A percentile compares a stretch with the other conserved stretches of the same genome.
Conservation (phyloP, 2,329 filamentous ascomycete species). For the Polytolypa hystricis region DNA sequence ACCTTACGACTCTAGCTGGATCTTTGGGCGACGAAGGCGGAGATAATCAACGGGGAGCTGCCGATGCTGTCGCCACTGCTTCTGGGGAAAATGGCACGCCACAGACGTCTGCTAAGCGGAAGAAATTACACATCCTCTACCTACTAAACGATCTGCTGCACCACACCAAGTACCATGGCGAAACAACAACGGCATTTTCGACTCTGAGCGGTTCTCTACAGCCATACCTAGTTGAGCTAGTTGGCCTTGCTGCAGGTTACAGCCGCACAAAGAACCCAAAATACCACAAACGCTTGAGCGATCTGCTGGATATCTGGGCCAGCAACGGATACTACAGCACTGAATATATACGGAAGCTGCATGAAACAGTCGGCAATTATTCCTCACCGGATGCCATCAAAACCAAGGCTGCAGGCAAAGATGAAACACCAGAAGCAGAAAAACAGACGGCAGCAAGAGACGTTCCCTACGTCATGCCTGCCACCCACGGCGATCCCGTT, state of each 20-base stretch:
- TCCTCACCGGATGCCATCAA: slow-evolving; percentile 22
- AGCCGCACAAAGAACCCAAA: slow-evolving; percentile 51
- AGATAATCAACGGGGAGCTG: slow-evolving; percentile 8
- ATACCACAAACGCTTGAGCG: slow-evolving; percentile 52
- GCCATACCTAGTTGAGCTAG: slow-evolving; percentile 51
- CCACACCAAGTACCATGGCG: slow-evolving; percentile 48
- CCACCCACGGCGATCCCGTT: slow-evolving; percentile 62
- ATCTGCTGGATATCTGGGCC: slow-evolving; percentile 61
- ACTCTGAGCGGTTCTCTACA: slow-evolving; percentile 48
- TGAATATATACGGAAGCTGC: slow-evolving; percentile 47
- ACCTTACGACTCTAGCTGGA: slow-evolving; percentile 57
- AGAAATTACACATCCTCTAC: slow-evolving; percentile 65
- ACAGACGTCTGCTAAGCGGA: slow-evolving; percentile 50
- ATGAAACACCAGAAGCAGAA: slow-evolving; percentile 22
- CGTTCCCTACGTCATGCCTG: slow-evolving; percentile 58
- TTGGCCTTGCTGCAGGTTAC: slow-evolving; percentile 42
- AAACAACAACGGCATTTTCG: slow-evolving; percentile 31
- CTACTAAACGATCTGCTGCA: slow-evolving; percentile 68
- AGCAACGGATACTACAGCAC: slow-evolving; percentile 50
- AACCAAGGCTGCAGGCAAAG: slow-evolving; percentile 18
- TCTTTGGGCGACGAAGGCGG: slow-evolving; percentile 40
- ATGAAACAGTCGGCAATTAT: slow-evolving; percentile 43
- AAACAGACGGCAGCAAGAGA: slow-evolving; percentile 37
- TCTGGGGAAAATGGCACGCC: slow-evolving; percentile 10
- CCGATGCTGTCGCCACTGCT: slow-evolving; percentile 9